Conservation (phyloP, 2,329 filamentous ascomycete species). For the Penicillium freii region DNA sequence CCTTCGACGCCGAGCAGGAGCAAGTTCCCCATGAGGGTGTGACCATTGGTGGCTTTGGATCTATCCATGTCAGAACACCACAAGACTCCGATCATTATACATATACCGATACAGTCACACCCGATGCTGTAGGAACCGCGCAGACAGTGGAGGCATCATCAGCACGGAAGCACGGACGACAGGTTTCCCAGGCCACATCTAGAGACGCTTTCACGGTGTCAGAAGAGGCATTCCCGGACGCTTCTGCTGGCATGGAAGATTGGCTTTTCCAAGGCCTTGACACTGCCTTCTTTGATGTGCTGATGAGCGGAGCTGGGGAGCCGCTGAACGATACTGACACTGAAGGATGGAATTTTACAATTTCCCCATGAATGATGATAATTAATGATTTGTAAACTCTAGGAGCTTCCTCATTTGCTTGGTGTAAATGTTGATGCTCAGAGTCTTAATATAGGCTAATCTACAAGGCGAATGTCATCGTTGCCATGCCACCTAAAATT, state of each 20-base stretch:
- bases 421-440: background rate
- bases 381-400: background rate
- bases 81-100: background rate
- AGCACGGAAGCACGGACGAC: background rate
- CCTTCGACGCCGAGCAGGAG: background rate
- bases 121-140: background rate
- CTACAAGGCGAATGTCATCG: background rate
- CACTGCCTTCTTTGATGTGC: conserved; percentile 3
- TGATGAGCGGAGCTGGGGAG: background rate
- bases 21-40: background rate
- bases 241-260: background rate
- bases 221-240: background rate
- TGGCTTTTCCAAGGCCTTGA: conserved; percentile 1
- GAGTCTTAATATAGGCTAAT: background rate
- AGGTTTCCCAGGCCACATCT: background rate
- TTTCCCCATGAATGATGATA: background rate
- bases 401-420: background rate
- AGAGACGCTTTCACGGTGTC: background rate
- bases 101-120: background rate
- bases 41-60: background rate
- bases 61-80: background rate
- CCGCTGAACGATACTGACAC: background rate
- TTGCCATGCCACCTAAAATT: background rate
- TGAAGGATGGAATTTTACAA: background rate
- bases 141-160: background rate